Percentiles rank a stretch among this genome's conserved stretches.
Evolutionary conservation across 2,329 filamentous ascomycete genomes (phyloP).

Genomic region (Sporothrix mexicana): DNA sequence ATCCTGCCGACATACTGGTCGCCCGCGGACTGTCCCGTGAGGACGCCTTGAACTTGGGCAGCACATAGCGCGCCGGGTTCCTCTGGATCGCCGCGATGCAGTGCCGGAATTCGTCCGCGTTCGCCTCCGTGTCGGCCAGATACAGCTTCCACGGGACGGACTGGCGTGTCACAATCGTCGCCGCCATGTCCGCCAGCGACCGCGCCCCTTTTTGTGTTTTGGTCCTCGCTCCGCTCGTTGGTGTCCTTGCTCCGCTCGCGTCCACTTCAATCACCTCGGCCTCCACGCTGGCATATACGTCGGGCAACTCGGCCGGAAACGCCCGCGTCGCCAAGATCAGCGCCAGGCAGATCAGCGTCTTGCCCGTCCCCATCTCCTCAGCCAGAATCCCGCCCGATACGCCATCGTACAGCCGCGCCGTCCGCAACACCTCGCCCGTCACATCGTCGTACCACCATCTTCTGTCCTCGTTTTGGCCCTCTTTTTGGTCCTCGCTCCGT

Average conservation of each 20-base stretch:
- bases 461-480: neutral
- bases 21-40: neutral
- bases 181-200: slow-evolving; percentile 74
- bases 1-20: too few relatives aligned
- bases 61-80: slow-evolving; percentile 65
- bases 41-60: slow-evolving; percentile 53
- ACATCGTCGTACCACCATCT: slow-evolving; percentile 74
- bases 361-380: slow-evolving; percentile 82
- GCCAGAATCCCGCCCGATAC: slow-evolving; percentile 78
- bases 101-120: slow-evolving; percentile 56
- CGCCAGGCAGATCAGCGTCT: slow-evolving; percentile 83
- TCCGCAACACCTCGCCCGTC: slow-evolving; percentile 64
- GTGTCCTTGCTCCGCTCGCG: slow-evolving; percentile 32
- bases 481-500: slow-evolving; percentile 39
- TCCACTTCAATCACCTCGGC: neutral
- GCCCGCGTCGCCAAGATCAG: slow-evolving; percentile 76
- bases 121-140: slow-evolving; percentile 50
- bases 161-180: slow-evolving; percentile 68
- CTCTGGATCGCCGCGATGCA: slow-evolving; percentile 63
- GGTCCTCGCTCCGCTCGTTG: slow-evolving; percentile 37
- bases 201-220: slow-evolving; percentile 56
- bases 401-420: slow-evolving; percentile 75
- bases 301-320: slow-evolving; percentile 69
- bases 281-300: slow-evolving; percentile 40
- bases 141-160: slow-evolving; percentile 73